Base-by-base conservation (phyloP, 2,329 filamentous ascomycete genomes). In the Arthrobotrys conoides region DNA sequence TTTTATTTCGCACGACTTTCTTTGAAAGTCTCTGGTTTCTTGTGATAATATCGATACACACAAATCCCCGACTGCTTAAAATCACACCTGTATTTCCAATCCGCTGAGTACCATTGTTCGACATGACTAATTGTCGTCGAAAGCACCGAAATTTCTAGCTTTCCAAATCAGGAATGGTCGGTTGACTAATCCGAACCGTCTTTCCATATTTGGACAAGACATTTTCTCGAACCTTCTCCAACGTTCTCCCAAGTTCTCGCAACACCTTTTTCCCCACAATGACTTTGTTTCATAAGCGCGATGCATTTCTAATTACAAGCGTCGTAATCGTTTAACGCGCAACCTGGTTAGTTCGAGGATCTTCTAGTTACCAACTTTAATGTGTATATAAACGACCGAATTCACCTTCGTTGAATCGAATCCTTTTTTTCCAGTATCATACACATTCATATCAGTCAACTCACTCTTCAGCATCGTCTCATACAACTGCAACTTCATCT, bases 351-450 rank as follows among this genome's bases (percentile, higher is more conserved):
- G 27, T 76, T 76, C 72, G 51, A 33, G 72, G 30, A 36, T 14
- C 24, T 76, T 76, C 72, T 38, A 41, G 27, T 22, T 41, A 12
- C 44, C 27, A 20, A n/a, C 22, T 41, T n/a, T 20, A 20, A 24
- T 30, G 59, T 48, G 38, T 76, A 76, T 76, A 76, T 76, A 76
- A 76, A 76, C 72, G 72, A 20, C 27, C 16, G 66, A 44, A 36
- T 61, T 59, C 64, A 27, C 49, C 72, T 30, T 38, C 5, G 10
- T 67, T 30, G 33, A 46, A n/a, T 51, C 36, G 18, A 61, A 59
- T 53, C 49, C 33, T 61, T 48, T 66, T 76, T 76, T 76, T 64
- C 72, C 72, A 76, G 72, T 10, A 71, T 76, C 72, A 71, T 71
- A 22, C 30, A 59, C 72, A 36, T 41, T 41, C 36, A 76, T 14